Evolutionary conservation across 306 rosid genomes (phyloP).

Genomic region (Rosa chinensis): DNA sequence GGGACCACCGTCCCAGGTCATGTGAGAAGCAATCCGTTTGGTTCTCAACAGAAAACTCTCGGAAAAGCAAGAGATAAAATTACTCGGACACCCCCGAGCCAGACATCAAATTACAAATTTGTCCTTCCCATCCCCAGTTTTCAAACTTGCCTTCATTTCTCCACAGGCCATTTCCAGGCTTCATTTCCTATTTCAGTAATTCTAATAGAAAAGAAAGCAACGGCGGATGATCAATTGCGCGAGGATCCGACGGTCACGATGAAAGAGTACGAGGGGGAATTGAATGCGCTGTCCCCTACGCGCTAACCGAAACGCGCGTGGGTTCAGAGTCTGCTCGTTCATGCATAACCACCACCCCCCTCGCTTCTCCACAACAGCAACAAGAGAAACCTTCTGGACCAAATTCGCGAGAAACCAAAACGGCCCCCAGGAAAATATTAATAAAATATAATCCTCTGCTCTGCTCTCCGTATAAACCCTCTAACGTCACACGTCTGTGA

Average conservation of each 20-base stretch:
- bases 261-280: background rate
- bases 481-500: background rate
- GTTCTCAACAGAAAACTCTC: too few species aligned
- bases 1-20: background rate
- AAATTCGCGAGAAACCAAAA: background rate
- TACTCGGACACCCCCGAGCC: background rate
- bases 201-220: background rate
- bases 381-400: background rate
- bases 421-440: background rate
- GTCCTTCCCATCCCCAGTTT: background rate
- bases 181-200: background rate
- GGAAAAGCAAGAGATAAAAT: too few species aligned
- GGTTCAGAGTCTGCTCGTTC: background rate
- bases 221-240: background rate
- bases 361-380: background rate
- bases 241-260: background rate
- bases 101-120: background rate
- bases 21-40: background rate
- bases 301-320: background rate
- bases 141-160: too few species aligned
- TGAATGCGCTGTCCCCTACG: background rate
- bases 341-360: constrained; percentile 24
- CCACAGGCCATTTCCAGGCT: background rate
- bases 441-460: background rate
- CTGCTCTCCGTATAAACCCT: background rate